Evolutionary conservation across 208 protist species (phyloP), one percentile per base, ranked within the genome.

Genomic region (Leishmania martiniquensis): DNA sequence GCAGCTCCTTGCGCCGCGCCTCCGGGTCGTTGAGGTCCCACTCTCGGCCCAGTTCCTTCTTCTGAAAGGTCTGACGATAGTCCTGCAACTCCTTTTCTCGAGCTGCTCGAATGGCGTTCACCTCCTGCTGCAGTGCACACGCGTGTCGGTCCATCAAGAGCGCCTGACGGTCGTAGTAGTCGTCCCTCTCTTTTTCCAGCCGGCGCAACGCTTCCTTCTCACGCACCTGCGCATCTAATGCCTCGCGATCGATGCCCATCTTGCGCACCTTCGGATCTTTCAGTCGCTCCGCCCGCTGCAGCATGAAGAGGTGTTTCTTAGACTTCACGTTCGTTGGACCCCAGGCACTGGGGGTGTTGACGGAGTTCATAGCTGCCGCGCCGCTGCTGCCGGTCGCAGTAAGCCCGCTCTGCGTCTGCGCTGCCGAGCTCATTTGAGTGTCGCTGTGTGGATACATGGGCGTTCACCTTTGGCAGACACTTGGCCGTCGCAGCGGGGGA

Each of bases 1-100:
- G 96, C 44, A 98, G 75, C 42, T 97, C 95, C 79, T 95, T 97
- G 34, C 82, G 72, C 67, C 89, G 91, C 47, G 83, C 87, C 59
- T 90, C 71, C 15, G 93, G 91, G 85, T 98, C 93, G 77, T 98
- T 97, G 52, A 98, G 89, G 82, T 98, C 95, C 89, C 89, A 98
- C 86, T 98, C 94, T 0, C 94, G 88, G 32, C 81, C 80, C 81
- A 92, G 78, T 60, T 95, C 82, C 77, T 91, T 93, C 83, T 93
- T 92, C 82, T 98, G 97, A 80, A 91, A 97, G 25, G 90, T 97
- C 44, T 89, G 74, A 22, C 95, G 91, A 81, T 94, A 98, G 71
- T 96, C 91, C 47, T 91, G 80, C 47, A 98, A 54, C 75, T 98
- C 93, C 76, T 89, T 90, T 72, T 95, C 94, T 9, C 89, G 89